Conservation (phyloP, 2,329 filamentous ascomycete genomes). For the Exophiala alcalophila region DNA sequence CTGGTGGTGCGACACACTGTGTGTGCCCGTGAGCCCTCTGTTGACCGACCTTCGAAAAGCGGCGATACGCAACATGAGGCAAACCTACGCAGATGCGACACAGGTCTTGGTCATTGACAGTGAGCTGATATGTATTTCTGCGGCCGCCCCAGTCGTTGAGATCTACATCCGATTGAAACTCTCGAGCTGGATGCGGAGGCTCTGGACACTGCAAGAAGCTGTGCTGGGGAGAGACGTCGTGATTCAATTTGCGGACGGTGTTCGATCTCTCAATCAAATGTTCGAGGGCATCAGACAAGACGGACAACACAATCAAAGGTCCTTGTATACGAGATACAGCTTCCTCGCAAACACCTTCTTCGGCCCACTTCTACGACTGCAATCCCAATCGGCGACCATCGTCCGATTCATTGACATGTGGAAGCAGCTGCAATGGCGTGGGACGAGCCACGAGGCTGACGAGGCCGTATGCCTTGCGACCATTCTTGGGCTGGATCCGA, state of each 20-base stretch:
- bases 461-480: no score
- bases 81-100: constrained; percentile 1
- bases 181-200: not conserved
- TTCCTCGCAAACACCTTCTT: no score
- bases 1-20: constrained; percentile 4
- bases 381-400: no score
- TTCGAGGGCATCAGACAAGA: no score
- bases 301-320: no score
- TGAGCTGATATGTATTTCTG: not conserved
- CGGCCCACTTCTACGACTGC: no score
- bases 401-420: no score
- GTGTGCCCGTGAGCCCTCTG: not conserved
- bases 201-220: constrained; percentile 8
- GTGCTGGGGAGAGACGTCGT: not conserved
- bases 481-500: not conserved
- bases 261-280: no score
- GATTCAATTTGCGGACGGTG: not conserved
- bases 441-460: no score
- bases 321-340: no score
- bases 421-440: no score
- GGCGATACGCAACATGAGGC: constrained; percentile 1
- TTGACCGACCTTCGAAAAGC: not conserved
- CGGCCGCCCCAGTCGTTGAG: not conserved
- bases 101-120: constrained; percentile 4
- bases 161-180: not conserved